Percentiles rank a stretch among this genome's conserved stretches.
phyloP scores from a whole-genome alignment of 805 yeast species.

The Tetrapisispora phaffii region DNA sequence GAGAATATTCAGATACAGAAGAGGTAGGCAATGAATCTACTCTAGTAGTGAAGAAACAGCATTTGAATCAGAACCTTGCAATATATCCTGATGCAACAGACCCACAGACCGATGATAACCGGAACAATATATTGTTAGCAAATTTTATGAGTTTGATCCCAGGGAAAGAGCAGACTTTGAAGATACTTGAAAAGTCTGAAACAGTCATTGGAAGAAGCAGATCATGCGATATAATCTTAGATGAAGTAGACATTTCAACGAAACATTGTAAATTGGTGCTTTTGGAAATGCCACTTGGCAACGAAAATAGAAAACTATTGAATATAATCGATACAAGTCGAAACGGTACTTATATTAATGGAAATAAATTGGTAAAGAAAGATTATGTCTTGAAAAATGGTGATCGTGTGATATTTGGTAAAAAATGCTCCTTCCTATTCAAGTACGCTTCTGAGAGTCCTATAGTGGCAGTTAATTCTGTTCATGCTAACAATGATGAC shows the following conservation, averaged over 20 bases:
- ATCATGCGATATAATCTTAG: slow-evolving; percentile 45
- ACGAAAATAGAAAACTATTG: slow-evolving; percentile 29
- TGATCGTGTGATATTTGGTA: slow-evolving; percentile 51
- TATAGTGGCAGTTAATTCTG: not conserved
- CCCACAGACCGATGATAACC: not conserved
- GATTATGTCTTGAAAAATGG: slow-evolving; percentile 49
- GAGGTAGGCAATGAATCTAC: not conserved
- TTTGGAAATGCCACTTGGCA: slow-evolving; percentile 31
- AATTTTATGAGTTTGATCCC: slow-evolving; percentile 26
- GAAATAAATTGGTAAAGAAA: slow-evolving; percentile 38
- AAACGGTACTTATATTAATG: slow-evolving; percentile 63
- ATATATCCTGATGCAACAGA: not conserved
- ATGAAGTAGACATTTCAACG: slow-evolving; percentile 56
- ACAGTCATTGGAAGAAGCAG: slow-evolving; percentile 46
- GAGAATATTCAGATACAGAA: not conserved
- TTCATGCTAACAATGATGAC: not conserved
- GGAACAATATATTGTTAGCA: slow-evolving; percentile 9
- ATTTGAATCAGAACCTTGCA: not conserved
- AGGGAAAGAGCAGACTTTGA: slow-evolving; percentile 24
- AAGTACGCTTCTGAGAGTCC: slow-evolving; percentile 28
- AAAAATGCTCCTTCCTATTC: slow-evolving; percentile 41
- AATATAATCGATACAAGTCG: slow-evolving; percentile 45
- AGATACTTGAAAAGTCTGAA: slow-evolving; percentile 28
- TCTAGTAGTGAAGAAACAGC: not conserved
- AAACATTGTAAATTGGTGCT: slow-evolving; percentile 48